Evolutionary conservation across 352 stramenopile genomes (phyloP), one percentile per base, ranked within the genome.

Genomic region (Phytophthora multivora): DNA sequence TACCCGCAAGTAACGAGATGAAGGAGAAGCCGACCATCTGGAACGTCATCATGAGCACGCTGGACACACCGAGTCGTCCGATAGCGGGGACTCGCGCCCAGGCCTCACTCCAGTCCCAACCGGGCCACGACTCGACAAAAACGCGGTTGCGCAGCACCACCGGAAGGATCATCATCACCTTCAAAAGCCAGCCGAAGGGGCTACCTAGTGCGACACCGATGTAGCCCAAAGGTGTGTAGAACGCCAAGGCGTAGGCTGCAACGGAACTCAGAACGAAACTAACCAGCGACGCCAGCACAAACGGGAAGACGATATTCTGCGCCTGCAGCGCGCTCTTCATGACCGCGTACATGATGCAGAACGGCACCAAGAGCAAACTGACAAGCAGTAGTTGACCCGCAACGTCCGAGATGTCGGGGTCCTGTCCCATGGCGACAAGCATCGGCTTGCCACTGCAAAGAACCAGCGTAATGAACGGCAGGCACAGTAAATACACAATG

Each of bases 251-350:
- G 63, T 88, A 91, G 7, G 73, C 81, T 4, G 75, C 55, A n/a
- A 68, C 56, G 10, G 78, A 59, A 33, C 67, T 85, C 6, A 84
- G 10, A 11, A 63, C 25, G 39, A 77, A 82, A 42, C 76, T 73
- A 18, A 77, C 51, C 8, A 79, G n/a, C 13, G 77, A 78, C 13
- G 69, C 57, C 25, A 73, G 4, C 3, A 83, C 69, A 19, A 88
- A 84, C 6, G 82, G 80, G 18, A 73, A 55, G 4, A 86, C 77
- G n/a, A 89, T 83, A 57, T 88, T 84, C 52, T 91, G 82, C 3
- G 79, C 75, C 56, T 89, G 77, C 6, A 91, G 51, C 3, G 73
- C 71, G 57, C 79, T 85, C 10, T 79, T 79, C 21, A 80, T 54
- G n/a, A 88, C 63, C 0, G 73, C 66, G 62, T 80, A 88, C 43